A percentile compares a stretch with the other conserved stretches of the same genome.
These are phyloP conservation scores for Euphorbia peplus DNA, from an alignment of 345 rosid species.

Conservation along the genomic window DNA sequence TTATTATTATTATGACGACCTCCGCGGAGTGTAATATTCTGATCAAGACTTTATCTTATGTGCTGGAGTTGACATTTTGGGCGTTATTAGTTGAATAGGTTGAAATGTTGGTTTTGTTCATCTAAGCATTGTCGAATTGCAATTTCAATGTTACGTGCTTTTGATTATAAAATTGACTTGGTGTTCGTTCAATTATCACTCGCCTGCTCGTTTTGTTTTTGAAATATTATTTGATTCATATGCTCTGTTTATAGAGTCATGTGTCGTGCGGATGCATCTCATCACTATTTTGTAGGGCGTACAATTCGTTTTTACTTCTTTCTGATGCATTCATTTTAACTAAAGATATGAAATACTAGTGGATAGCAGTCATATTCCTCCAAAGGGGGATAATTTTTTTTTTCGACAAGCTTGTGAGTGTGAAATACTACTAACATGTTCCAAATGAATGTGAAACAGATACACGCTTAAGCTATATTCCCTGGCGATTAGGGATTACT, in stretches of 20 bases:
- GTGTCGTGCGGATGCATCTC: neutral
- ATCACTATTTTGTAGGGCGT: neutral
- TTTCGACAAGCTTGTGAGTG: neutral
- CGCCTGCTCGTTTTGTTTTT: neutral
- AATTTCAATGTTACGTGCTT: neutral
- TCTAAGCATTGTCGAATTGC: neutral
- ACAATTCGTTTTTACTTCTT: too few species aligned
- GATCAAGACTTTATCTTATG: neutral
- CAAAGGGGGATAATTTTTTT: neutral
- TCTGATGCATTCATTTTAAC: neutral
- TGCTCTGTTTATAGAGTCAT: neutral
- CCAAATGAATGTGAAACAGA: neutral
- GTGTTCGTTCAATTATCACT: neutral
- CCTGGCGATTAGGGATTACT: conserved; percentile 35
- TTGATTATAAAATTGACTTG: neutral
- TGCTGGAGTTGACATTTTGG: neutral
- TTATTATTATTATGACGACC: too few species aligned
- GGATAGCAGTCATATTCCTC: neutral
- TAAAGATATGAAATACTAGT: neutral
- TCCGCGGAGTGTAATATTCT: neutral
- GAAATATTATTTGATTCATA: neutral
- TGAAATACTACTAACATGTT: neutral
- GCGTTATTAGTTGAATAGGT: neutral
- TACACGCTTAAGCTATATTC: neutral
- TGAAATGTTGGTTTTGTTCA: neutral